Evolutionary conservation across 441 rosid genomes (phyloP).

Genomic region (Omphalea diandra): DNA sequence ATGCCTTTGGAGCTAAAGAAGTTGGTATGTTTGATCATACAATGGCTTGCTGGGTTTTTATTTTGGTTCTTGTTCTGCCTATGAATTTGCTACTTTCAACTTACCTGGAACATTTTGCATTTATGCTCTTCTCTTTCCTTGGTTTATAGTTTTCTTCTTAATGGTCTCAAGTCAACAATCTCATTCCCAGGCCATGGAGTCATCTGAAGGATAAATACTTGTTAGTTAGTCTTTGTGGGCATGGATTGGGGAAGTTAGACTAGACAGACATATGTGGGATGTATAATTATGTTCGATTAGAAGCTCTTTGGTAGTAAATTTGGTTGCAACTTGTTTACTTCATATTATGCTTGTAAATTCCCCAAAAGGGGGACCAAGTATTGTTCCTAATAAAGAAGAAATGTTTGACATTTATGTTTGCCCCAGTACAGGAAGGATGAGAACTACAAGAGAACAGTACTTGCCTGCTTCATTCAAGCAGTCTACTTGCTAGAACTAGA

Average conservation of each 20-base stretch:
- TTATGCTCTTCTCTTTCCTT: too few relatives aligned
- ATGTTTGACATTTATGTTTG: not conserved
- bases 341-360: not conserved
- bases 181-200: not conserved
- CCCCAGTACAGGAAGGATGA: slow-evolving; percentile 92
- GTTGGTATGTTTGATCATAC: too few relatives aligned
- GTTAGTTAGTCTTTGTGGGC: too few relatives aligned
- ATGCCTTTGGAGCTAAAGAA: too few relatives aligned
- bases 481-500: slow-evolving; percentile 87
- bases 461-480: slow-evolving; percentile 92
- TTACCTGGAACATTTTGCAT: too few relatives aligned
- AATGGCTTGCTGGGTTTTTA: too few relatives aligned
- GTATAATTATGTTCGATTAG: not conserved
- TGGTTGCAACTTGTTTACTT: not conserved
- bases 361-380: not conserved
- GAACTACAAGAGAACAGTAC: slow-evolving; percentile 77
- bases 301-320: not conserved
- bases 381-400: not conserved
- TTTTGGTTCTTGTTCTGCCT: too few relatives aligned
- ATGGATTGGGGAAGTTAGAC: too few relatives aligned
- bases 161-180: not conserved
- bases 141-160: not conserved
- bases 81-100: too few relatives aligned
- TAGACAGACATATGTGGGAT: not conserved
- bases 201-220: too few relatives aligned